These are phyloP conservation scores for Lentinula edodes DNA, from an alignment of 768 basidiomycete genomes.

Conservation along the genomic window DNA sequence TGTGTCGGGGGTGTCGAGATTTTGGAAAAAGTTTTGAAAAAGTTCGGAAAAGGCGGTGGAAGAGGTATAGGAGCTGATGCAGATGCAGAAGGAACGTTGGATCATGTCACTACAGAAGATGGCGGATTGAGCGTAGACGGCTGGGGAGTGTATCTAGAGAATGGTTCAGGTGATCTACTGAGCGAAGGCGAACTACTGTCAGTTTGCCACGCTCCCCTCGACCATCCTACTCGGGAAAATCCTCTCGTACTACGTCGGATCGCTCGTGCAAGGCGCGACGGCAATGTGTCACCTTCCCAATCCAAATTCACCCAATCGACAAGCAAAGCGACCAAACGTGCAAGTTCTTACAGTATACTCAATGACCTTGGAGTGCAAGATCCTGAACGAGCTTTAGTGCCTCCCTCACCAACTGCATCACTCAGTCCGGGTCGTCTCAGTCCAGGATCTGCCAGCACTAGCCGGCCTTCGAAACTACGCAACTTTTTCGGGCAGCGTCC, in stretches of 20 bases:
- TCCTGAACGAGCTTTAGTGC: constrained; percentile 62
- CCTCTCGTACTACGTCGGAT: constrained; percentile 70
- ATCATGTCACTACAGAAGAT: constrained; percentile 62
- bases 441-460: constrained; percentile 24
- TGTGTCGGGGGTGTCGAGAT: constrained; percentile 82
- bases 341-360: constrained; percentile 91
- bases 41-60: constrained; percentile 66
- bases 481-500: constrained; percentile 99
- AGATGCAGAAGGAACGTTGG: constrained; percentile 38
- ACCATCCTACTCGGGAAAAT: constrained; percentile 74
- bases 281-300: constrained; percentile 27
- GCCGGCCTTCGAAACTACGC: constrained; percentile 68
- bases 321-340: constrained; percentile 72
- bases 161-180: constrained; percentile 63
- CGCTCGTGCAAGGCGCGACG: constrained; percentile 34
- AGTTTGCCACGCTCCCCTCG: constrained; percentile 77
- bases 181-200: constrained; percentile 76
- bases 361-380: constrained; percentile 89
- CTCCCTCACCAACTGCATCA: constrained; percentile 42
- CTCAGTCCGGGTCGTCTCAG: constrained; percentile 14
- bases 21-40: constrained; percentile 83
- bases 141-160: constrained; percentile 79
- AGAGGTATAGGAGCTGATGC: constrained; percentile 21
- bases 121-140: constrained; percentile 80
- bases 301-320: constrained; percentile 25